Percentiles rank a stretch among this genome's conserved stretches.
phyloP scores from a whole-genome alignment of 2,329 filamentous ascomycete genomes.

The Apiospora kogelbergensis region DNA sequence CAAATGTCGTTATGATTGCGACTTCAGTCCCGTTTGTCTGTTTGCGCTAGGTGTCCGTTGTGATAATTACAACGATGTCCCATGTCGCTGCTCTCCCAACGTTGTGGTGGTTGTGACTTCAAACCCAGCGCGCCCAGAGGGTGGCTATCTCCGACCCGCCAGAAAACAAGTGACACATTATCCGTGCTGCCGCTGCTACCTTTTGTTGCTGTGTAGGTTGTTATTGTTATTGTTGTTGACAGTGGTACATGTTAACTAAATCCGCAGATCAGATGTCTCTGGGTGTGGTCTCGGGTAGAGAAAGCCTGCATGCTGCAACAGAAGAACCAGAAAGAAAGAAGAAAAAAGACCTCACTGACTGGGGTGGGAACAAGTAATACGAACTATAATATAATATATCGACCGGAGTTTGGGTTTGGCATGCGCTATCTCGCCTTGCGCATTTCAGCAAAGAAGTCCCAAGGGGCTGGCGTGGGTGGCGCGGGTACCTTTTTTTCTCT shows the following conservation, averaged over 20 bases:
- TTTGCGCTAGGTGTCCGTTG: neutral
- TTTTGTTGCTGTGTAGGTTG: neutral
- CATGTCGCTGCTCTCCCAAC: neutral
- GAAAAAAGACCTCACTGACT: neutral
- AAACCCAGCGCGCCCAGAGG: neutral
- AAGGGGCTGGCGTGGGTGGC: neutral
- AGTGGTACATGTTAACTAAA: neutral
- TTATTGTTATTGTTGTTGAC: neutral
- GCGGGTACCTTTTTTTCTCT: slow-evolving; percentile 3
- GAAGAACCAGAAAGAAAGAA: no score
- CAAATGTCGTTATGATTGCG: neutral
- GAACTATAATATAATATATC: neutral
- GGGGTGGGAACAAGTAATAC: neutral
- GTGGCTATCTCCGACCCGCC: neutral
- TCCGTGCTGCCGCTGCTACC: neutral
- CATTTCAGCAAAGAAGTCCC: neutral
- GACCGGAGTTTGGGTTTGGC: neutral
- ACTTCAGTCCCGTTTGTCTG: neutral
- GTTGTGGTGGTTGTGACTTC: neutral
- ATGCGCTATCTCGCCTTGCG: slow-evolving; percentile 3
- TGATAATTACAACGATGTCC: neutral
- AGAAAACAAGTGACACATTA: neutral
- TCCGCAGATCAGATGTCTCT: neutral
- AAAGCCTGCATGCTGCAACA: neutral
- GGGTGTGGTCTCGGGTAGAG: neutral